Evolutionary conservation across 2,329 filamentous ascomycete species (phyloP).

Genomic region (Leptographium lundbergii): DNA sequence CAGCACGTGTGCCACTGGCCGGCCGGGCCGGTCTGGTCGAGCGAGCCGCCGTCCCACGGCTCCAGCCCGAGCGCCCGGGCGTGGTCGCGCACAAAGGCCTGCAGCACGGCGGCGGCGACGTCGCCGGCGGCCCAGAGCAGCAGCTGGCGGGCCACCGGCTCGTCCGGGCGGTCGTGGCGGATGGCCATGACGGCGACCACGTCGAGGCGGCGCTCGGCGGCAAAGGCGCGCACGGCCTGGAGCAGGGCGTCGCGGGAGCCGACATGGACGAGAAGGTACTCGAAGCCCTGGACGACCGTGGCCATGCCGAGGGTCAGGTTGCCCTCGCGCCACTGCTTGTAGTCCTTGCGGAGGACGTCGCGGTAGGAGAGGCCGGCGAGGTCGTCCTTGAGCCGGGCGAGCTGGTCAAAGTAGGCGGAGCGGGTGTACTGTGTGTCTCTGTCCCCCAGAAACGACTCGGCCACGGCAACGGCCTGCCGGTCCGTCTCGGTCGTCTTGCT

Average conservation of each 20-base stretch:
- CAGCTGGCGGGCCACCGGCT: constrained; percentile 51
- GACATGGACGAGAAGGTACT: constrained; percentile 43
- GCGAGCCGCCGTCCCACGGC: constrained; percentile 34
- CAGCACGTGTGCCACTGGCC: constrained; percentile 46
- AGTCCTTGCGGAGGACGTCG: constrained; percentile 70
- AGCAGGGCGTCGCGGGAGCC: constrained; percentile 33
- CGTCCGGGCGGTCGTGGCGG: constrained; percentile 28
- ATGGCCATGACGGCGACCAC: constrained; percentile 59
- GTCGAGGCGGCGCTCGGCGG: constrained; percentile 44
- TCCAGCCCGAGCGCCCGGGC: constrained; percentile 41
- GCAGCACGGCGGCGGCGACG: constrained; percentile 34
- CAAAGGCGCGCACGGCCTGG: constrained; percentile 36
- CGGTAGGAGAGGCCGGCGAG: constrained; percentile 46
- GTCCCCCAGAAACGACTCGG: constrained; percentile 33
- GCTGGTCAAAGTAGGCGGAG: constrained; percentile 41
- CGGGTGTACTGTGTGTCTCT: constrained; percentile 32
- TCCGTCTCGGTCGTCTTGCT: constrained; percentile 56
- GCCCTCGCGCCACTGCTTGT: constrained; percentile 55
- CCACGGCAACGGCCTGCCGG: constrained; percentile 39
- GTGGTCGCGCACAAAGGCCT: constrained; percentile 37
- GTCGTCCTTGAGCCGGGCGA: constrained; percentile 54
- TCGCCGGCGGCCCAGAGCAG: constrained; percentile 50
- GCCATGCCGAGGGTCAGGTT: constrained; percentile 28
- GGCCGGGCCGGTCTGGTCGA: constrained; percentile 26
- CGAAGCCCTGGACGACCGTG: background rate